phyloP scores from a whole-genome alignment of 164 flowering plant genomes.

The Stephania japonica region DNA sequence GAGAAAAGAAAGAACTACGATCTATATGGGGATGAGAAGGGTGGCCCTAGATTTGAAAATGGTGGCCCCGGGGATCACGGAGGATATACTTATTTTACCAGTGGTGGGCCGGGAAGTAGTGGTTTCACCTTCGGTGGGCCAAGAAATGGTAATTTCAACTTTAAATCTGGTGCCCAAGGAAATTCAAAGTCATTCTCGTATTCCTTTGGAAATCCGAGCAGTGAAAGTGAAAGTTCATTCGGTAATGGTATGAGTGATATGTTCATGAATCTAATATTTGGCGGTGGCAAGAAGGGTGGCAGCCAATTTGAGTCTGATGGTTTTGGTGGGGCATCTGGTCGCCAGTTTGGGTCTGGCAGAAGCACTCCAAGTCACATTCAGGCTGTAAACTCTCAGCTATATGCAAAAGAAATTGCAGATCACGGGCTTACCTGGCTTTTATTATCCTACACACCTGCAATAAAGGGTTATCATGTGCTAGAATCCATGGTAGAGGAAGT shows the following conservation, averaged over 20 bases:
- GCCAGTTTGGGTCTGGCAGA: conserved; percentile 29
- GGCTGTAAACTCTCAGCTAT: conserved; percentile 42
- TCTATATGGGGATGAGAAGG: conserved; percentile 83
- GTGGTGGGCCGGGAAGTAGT: conserved; percentile 56
- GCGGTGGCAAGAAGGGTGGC: conserved; percentile 31
- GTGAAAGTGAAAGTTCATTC: conserved; percentile 40
- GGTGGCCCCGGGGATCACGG: conserved; percentile 45
- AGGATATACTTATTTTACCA: conserved; percentile 57
- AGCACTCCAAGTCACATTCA: conserved; percentile 32
- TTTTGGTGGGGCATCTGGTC: conserved; percentile 36
- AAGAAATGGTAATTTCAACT: conserved; percentile 41
- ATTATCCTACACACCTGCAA: conserved; percentile 42
- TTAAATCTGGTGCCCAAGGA: conserved; percentile 43
- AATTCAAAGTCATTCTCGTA: conserved; percentile 58
- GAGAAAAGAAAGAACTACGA: conserved; percentile 91
- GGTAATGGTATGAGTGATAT: conserved; percentile 57
- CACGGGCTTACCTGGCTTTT: conserved; percentile 78
- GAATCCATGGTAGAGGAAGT: conserved; percentile 62
- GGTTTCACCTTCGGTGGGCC: conserved; percentile 40
- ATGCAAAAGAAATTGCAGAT: conserved; percentile 55
- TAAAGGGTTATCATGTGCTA: conserved; percentile 29
- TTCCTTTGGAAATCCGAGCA: conserved; percentile 66
- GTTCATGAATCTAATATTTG: conserved; percentile 57
- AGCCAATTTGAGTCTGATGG: conserved; percentile 44
- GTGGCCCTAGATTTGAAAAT: conserved; percentile 52